These are phyloP conservation scores for Leishmania tropica DNA, from an alignment of 208 protist species.

Conservation along the genomic window DNA sequence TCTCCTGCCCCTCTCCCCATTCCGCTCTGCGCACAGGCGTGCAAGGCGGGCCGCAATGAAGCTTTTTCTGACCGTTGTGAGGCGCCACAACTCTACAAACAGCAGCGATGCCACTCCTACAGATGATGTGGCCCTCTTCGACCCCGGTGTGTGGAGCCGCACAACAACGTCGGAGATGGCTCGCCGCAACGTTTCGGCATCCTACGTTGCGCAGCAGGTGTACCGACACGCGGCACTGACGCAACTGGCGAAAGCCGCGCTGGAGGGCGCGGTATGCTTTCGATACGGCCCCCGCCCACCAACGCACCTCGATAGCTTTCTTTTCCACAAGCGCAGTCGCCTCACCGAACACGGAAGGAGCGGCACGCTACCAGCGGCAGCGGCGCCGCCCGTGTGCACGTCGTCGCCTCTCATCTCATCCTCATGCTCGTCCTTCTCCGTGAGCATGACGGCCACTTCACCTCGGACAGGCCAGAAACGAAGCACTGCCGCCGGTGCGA, in stretches of 20 bases:
- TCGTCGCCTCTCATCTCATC: not conserved
- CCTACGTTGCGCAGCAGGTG: conserved; percentile 23
- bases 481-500: not conserved
- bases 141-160: conserved; percentile 23
- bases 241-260: not conserved
- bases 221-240: conserved; percentile 14
- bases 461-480: not conserved
- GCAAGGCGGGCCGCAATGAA: not conserved
- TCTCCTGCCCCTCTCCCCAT: not conserved
- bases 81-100: not conserved
- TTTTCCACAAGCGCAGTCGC: conserved; percentile 15
- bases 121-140: conserved; percentile 15
- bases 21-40: not conserved
- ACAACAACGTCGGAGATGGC: conserved; percentile 14
- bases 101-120: not conserved
- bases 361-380: not conserved
- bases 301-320: not conserved
- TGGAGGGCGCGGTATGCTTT: conserved; percentile 10
- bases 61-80: conserved; percentile 11
- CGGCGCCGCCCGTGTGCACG: not conserved
- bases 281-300: conserved; percentile 27
- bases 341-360: not conserved
- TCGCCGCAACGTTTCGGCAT: not conserved
- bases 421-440: not conserved
- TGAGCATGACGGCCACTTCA: not conserved